Conservation (phyloP, 352 stramenopile species). For the Pythium rhizo-oryzae region DNA sequence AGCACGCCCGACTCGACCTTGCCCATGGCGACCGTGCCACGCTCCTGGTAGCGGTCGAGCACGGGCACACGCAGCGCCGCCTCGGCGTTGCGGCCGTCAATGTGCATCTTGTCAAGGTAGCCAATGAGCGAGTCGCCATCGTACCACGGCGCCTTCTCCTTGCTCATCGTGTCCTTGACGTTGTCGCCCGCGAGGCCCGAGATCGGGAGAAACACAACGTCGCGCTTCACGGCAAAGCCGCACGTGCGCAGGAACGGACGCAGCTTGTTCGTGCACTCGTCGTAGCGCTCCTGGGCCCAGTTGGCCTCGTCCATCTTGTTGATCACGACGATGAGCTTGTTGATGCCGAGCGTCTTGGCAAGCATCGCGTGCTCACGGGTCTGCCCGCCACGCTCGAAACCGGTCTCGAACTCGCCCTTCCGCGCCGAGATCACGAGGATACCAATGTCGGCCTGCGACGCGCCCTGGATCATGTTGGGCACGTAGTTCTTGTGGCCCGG, state of each 20-base stretch:
- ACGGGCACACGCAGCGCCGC: constrained; percentile 95
- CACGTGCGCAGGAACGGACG: constrained; percentile 72
- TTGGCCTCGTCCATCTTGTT: constrained; percentile 84
- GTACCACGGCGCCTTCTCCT: constrained; percentile 70
- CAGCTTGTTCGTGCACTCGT: constrained; percentile 82
- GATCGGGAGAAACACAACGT: constrained; percentile 56
- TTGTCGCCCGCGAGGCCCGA: constrained; percentile 84
- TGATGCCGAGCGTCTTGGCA: constrained; percentile 52
- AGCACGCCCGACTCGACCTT: constrained; percentile 98
- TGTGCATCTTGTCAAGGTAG: constrained; percentile 93
- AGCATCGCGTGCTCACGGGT: constrained; percentile 94
- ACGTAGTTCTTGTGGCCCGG: constrained; percentile 99
- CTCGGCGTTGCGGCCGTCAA: constrained; percentile 89
- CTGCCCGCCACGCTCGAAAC: constrained; percentile 94
- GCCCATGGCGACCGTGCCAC: constrained; percentile 96
- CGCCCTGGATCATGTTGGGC: constrained; percentile 99
- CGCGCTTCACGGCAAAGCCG: constrained; percentile 75
- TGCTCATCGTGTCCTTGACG: constrained; percentile 56
- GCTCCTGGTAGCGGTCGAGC: constrained; percentile 97
- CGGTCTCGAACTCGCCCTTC: constrained; percentile 93
- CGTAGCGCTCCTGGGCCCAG: constrained; percentile 67
- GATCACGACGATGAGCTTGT: constrained; percentile 79
- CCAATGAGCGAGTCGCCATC: constrained; percentile 90
- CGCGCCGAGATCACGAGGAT: constrained; percentile 88
- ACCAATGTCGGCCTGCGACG: constrained; percentile 96